Conservation (phyloP, 1,284 basidiomycete species). For the Afroboletus lepidellus region DNA sequence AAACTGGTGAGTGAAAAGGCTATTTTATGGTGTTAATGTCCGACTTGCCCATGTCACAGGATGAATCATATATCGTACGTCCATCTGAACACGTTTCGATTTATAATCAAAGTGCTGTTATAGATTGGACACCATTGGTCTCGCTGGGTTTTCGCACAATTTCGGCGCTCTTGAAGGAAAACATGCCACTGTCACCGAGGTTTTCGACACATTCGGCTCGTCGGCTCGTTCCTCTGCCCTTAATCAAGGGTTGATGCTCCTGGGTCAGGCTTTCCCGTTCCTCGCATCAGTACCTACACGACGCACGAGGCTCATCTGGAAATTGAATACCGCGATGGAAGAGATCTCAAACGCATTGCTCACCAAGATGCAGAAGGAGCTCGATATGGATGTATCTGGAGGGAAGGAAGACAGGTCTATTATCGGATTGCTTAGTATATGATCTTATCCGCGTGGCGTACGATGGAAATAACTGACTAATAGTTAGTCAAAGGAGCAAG, state of each 20-base stretch:
- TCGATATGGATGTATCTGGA: slow-evolving; percentile 30
- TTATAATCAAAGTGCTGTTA: no score
- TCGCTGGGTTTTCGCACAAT: slow-evolving; percentile 49
- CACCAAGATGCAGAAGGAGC: slow-evolving; percentile 41
- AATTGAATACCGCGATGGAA: slow-evolving; percentile 40
- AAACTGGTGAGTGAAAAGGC: slow-evolving; percentile 14
- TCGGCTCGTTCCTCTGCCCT: slow-evolving; percentile 18
- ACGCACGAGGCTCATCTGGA: slow-evolving; percentile 17
- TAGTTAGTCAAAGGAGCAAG: slow-evolving; percentile 42
- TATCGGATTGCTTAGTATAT: slow-evolving; percentile 24
- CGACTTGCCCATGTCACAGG: background rate
- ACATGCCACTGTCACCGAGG: slow-evolving; percentile 40
- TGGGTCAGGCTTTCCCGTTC: slow-evolving; percentile 44
- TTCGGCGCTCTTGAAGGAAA: slow-evolving; percentile 39
- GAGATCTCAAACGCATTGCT: slow-evolving; percentile 50
- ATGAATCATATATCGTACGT: no score
- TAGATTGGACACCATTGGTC: slow-evolving; percentile 35
- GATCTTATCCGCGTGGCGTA: background rate
- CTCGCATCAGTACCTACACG: slow-evolving; percentile 44
- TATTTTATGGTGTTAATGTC: no score
- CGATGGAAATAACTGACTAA: no score
- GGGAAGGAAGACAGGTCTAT: slow-evolving; percentile 30
- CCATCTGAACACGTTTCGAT: no score
- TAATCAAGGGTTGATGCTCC: slow-evolving; percentile 36
- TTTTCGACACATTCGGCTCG: slow-evolving; percentile 39